These are phyloP conservation scores for Penicillium crustosum DNA, from an alignment of 2,329 filamentous ascomycete species.

Conservation along the genomic window DNA sequence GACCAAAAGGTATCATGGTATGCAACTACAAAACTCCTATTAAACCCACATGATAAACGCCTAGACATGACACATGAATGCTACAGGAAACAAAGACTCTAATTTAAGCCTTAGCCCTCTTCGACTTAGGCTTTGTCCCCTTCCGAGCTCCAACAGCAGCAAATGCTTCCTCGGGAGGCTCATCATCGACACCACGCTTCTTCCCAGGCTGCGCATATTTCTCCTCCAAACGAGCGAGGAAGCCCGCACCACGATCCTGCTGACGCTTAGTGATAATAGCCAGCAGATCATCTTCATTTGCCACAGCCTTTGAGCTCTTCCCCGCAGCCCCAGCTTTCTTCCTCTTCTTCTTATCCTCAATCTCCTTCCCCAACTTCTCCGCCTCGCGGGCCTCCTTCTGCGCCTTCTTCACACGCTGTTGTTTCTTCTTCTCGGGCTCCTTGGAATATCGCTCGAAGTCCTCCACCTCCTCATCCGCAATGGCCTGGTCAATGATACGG, in stretches of 20 bases:
- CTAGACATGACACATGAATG: conserved; percentile 10
- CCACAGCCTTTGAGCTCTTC: conserved; percentile 37
- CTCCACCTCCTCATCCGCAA: conserved; percentile 66
- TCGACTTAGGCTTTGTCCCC: conserved; percentile 35
- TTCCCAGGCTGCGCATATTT: conserved; percentile 64
- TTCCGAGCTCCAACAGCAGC: conserved; percentile 41
- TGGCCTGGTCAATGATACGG: conserved; percentile 75
- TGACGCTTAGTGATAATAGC: conserved; percentile 74
- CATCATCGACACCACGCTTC: conserved; percentile 49
- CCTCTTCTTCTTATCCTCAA: conserved; percentile 70
- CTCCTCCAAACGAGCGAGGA: conserved; percentile 72
- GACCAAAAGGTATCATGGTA: not conserved
- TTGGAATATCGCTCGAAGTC: conserved; percentile 68
- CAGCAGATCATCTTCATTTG: conserved; percentile 54
- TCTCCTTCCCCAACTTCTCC: conserved; percentile 69
- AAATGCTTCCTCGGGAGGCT: conserved; percentile 65
- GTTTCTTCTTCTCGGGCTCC: conserved; percentile 67
- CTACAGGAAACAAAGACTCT: not conserved
- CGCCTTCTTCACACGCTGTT: conserved; percentile 61
- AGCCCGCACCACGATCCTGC: conserved; percentile 59
- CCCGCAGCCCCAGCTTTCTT: conserved; percentile 49
- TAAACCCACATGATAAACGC: not conserved
- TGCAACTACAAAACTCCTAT: conserved; percentile 10
- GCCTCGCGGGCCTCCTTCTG: conserved; percentile 70
- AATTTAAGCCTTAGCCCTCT: conserved; percentile 24